These are phyloP conservation scores for Chalciporus sp. DNA, from an alignment of 1,284 basidiomycete species.

Conservation along the genomic window DNA sequence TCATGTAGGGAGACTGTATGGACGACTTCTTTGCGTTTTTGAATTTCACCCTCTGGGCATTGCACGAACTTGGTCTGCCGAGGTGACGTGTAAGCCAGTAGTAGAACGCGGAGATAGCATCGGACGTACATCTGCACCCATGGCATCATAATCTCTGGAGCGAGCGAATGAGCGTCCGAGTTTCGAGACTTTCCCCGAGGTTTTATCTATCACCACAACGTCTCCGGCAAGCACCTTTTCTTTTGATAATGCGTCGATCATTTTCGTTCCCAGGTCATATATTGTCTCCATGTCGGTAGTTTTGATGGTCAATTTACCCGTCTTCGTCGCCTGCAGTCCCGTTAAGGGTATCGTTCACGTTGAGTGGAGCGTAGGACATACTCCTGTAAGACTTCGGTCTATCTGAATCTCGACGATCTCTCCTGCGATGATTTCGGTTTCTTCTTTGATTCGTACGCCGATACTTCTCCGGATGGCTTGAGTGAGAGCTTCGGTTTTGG, in stretches of 20 bases:
- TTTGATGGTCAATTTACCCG: slow-evolving; percentile 96
- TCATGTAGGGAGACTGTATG: slow-evolving; percentile 98
- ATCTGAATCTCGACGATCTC: slow-evolving; percentile 99
- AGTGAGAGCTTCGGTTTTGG: slow-evolving; percentile 96
- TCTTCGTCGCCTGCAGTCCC: slow-evolving; percentile 86
- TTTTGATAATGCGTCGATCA: slow-evolving; percentile 97
- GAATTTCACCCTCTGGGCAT: slow-evolving; percentile 97
- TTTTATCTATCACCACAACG: slow-evolving; percentile 96
- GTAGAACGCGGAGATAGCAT: not conserved
- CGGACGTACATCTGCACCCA: slow-evolving; percentile 90
- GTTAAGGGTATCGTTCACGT: slow-evolving; percentile 2
- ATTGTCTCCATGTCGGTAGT: slow-evolving; percentile 99
- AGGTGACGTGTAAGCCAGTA: not conserved
- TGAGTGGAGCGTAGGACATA: slow-evolving; percentile 44
- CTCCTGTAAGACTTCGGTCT: slow-evolving; percentile 94
- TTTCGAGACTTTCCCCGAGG: slow-evolving; percentile 96
- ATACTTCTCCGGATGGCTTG: slow-evolving; percentile 96
- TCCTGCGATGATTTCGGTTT: slow-evolving; percentile 96
- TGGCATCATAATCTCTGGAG: slow-evolving; percentile 97
- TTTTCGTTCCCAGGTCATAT: slow-evolving; percentile 98
- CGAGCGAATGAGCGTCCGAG: slow-evolving; percentile 94
- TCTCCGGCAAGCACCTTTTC: slow-evolving; percentile 98
- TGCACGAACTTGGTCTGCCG: slow-evolving; percentile 93
- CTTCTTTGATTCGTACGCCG: slow-evolving; percentile 96
- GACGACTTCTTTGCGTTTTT: slow-evolving; percentile 95